phyloP scores from a whole-genome alignment of 1,284 basidiomycete genomes.

The Sporisorium reilianum region DNA sequence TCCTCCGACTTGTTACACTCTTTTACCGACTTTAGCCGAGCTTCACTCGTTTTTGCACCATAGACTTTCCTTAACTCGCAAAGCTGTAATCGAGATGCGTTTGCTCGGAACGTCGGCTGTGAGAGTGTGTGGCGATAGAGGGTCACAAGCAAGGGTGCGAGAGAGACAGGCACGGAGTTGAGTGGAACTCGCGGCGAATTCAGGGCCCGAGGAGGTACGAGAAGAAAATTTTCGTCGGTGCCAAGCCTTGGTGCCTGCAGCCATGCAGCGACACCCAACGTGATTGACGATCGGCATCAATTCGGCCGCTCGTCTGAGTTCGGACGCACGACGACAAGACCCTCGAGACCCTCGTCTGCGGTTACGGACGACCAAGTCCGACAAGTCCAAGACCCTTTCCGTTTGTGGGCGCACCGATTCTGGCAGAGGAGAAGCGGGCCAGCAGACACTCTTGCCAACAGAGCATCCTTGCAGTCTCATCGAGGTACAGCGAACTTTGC shows the following conservation, averaged over 20 bases:
- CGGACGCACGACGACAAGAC: background rate
- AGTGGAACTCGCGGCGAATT: background rate
- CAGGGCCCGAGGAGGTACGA: background rate
- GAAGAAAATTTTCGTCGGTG: background rate
- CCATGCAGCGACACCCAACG: background rate
- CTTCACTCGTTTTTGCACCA: background rate
- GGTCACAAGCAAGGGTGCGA: background rate
- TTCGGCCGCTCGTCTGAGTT: background rate
- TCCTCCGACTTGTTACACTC: background rate
- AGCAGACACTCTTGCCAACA: too few species aligned
- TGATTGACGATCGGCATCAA: background rate
- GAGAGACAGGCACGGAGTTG: background rate
- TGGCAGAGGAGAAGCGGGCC: too few species aligned
- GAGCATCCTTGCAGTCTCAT: too few species aligned
- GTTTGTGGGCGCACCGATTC: background rate
- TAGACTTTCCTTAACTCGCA: background rate
- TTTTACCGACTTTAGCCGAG: background rate
- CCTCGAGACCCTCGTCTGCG: background rate
- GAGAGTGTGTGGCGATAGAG: background rate
- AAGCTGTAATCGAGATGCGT: background rate
- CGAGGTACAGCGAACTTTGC: too few species aligned
- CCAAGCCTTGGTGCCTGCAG: slow-evolving; percentile 1
- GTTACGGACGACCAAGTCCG: background rate
- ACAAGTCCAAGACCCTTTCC: background rate
- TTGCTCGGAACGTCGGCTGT: background rate